Base-by-base conservation (phyloP, 306 rosid species). In the Chamaecrista fasciculata region DNA sequence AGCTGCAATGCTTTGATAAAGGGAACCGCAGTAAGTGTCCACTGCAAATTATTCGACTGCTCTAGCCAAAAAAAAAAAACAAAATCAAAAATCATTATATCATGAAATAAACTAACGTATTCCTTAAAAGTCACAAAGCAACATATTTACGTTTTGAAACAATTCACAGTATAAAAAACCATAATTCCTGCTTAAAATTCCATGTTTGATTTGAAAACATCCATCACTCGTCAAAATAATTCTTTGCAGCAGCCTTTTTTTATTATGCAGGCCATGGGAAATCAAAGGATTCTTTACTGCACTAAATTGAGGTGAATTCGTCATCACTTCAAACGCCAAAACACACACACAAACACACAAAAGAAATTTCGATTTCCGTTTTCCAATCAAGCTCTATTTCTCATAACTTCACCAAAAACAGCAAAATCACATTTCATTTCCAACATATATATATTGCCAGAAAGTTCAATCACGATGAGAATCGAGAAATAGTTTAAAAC, bases 41-140 rank as follows among this genome's bases (percentile, higher is more conserved):
- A 91, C 73, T 89, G 97, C 89, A 95, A 89, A 80, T 85, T 91
- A 86, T 84, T 88, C 78, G 89, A 76, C 97, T 95, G 99, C 86
- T 82, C 85, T 43, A 85, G 73, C 82, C 60, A 33, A 74, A 79
- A 48, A 73, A 66, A 70, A 71, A 36, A 29, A 55, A 73, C 50
- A 74, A 34, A 44, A 71, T 21, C 47, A 5, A 7, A 15, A 56
- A 40, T 28, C 10, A 53, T 1, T 36, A 48, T 4, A 4, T 2
- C 19, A 12, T 1, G 23, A 39, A 24, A 23, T 14, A 74, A 55
- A 63, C 8, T 39, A 23, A 62, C 29, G 15, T 15, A 52, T 31
- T 53, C 24, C 55, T 20, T 14, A 23, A 4, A 69, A 48, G 21
- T 20, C n/a, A 36, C 16, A 51, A 34, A 19, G 64, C n/a, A 58